Evolutionary conservation across 345 rosid species (phyloP).

Genomic region (Heritiera fomes): DNA sequence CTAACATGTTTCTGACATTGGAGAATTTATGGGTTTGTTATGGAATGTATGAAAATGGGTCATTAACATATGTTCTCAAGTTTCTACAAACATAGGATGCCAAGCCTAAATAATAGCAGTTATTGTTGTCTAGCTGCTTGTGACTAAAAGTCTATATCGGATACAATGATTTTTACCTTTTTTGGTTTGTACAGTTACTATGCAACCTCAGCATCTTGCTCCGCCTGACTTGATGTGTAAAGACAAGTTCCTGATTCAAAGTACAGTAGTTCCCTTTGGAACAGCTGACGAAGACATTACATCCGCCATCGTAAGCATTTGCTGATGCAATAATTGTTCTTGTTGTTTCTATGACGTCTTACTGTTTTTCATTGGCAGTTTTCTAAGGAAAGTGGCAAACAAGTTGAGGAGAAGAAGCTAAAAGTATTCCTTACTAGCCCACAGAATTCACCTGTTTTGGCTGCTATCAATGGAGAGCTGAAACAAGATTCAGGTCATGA

Average conservation of each 20-base stretch:
- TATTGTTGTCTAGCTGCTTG: not conserved
- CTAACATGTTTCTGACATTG: not conserved
- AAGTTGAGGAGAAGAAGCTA: constrained; percentile 52
- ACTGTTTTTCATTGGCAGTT: constrained; percentile 36
- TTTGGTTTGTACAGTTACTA: constrained; percentile 40
- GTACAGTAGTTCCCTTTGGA: constrained; percentile 45
- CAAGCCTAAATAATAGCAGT: not conserved
- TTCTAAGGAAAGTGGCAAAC: constrained; percentile 39
- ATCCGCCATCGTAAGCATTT: constrained; percentile 36
- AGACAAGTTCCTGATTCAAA: constrained; percentile 63
- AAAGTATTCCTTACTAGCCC: constrained; percentile 45
- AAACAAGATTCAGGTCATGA: constrained; percentile 40
- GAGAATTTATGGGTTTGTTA: not conserved
- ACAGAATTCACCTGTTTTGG: constrained; percentile 34
- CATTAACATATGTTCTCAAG: not conserved
- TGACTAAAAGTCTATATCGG: not conserved
- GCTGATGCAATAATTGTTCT: not conserved
- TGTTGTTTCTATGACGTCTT: not conserved
- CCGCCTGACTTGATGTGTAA: constrained; percentile 57
- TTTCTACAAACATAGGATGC: not conserved
- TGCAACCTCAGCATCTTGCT: constrained; percentile 52
- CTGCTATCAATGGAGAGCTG: constrained; percentile 36
- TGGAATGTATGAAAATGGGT: not conserved
- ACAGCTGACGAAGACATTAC: constrained; percentile 47
- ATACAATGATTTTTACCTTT: not conserved